These are phyloP conservation scores for Xylaria sp. DNA, from an alignment of 2,329 filamentous ascomycete species.

Conservation along the genomic window DNA sequence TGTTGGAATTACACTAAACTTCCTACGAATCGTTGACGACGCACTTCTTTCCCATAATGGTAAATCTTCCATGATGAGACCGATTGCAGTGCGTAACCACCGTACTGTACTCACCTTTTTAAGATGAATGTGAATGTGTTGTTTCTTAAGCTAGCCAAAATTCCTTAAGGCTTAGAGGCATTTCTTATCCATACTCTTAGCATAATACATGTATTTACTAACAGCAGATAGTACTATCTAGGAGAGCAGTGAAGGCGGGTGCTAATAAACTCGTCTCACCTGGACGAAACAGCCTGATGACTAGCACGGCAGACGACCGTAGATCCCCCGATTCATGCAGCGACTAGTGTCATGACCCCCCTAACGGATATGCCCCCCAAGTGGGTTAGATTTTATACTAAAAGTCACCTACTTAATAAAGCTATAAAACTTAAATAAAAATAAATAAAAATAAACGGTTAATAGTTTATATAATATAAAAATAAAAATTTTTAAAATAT, in stretches of 20 bases:
- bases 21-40: not conserved
- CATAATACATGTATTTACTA: not conserved
- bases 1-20: not conserved
- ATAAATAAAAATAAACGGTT: too few relatives aligned
- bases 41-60: not conserved
- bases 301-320: slow-evolving; percentile 11
- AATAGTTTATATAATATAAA: too few relatives aligned
- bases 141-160: not conserved
- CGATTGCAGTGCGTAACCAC: not conserved
- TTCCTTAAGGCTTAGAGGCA: not conserved
- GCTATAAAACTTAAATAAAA: too few relatives aligned
- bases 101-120: too few relatives aligned
- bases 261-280: slow-evolving; percentile 8
- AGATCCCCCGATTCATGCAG: slow-evolving; percentile 31
- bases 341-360: too few relatives aligned
- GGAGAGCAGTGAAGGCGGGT: not conserved
- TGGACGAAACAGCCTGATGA: slow-evolving; percentile 25
- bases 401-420: too few relatives aligned
- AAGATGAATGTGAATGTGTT: too few relatives aligned
- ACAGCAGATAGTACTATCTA: not conserved
- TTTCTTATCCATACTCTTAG: not conserved
- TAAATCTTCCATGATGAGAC: not conserved
- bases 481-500: too few relatives aligned
- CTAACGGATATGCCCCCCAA: too few relatives aligned
- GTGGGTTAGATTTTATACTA: too few relatives aligned